Conservation (phyloP, 305 asterid genomes). For the Fraxinus dipetala region DNA sequence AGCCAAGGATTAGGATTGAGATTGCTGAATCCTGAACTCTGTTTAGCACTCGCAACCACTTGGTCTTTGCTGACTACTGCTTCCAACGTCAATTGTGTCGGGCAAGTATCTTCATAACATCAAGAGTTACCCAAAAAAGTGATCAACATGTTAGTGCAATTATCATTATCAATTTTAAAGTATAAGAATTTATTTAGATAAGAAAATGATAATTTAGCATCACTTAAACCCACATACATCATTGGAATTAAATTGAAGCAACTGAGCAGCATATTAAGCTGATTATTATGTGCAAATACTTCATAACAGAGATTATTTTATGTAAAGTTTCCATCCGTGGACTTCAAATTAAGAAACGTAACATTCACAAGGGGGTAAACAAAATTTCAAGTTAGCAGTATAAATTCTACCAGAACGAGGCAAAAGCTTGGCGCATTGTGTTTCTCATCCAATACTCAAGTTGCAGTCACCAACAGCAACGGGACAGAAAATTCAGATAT, state of each 20-base stretch:
- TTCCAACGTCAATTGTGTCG: constrained; percentile 81
- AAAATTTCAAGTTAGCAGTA: neutral
- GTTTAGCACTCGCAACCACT: constrained; percentile 73
- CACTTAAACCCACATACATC: neutral
- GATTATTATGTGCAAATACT: neutral
- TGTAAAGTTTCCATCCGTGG: neutral
- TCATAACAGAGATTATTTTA: neutral
- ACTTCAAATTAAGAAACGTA: neutral
- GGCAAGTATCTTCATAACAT: constrained; percentile 71
- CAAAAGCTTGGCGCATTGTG: neutral
- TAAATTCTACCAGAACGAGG: neutral
- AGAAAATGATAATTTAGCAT: neutral
- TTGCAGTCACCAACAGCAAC: neutral
- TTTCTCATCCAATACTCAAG: neutral
- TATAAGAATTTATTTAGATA: neutral
- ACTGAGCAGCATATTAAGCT: neutral
- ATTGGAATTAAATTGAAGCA: neutral
- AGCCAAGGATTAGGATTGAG: neutral
- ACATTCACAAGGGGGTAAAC: neutral
- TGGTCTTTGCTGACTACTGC: constrained; percentile 67
- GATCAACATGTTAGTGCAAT: neutral
- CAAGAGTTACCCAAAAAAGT: neutral
- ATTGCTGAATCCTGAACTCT: neutral
- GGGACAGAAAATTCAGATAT: neutral
- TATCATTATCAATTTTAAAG: neutral